These are phyloP conservation scores for Aspergillus ruber DNA, from an alignment of 2,329 filamentous ascomycete genomes.

Conservation along the genomic window DNA sequence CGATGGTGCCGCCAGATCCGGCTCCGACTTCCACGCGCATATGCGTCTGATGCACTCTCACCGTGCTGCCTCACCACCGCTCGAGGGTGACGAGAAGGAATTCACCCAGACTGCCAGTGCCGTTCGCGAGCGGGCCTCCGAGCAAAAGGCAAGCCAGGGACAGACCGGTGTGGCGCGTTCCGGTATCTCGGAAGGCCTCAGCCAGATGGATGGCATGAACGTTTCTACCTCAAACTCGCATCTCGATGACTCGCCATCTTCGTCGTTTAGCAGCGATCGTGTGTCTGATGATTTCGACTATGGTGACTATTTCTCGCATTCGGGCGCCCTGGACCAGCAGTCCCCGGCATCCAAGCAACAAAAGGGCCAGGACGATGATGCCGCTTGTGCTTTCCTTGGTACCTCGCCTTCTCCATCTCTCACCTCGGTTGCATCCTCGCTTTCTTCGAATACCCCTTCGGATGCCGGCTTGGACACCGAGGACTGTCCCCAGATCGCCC, in stretches of 20 bases:
- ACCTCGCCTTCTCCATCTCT: constrained; percentile 39
- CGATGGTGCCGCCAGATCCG: constrained; percentile 44
- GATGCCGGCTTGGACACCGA: constrained; percentile 26
- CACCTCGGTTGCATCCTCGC: constrained; percentile 34
- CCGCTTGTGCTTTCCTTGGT: constrained; percentile 32
- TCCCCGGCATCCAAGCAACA: constrained; percentile 9
- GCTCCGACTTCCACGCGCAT: constrained; percentile 48
- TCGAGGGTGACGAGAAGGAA: constrained; percentile 92
- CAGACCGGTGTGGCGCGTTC: constrained; percentile 24
- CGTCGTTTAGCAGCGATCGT: constrained; percentile 21
- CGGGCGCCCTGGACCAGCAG: constrained; percentile 12
- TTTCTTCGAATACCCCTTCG: constrained; percentile 34
- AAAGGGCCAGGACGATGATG: constrained; percentile 28
- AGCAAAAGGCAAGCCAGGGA: constrained; percentile 27
- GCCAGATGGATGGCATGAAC: constrained; percentile 21
- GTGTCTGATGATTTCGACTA: constrained; percentile 25
- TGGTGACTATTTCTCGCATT: constrained; percentile 31
- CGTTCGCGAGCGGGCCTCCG: constrained; percentile 55
- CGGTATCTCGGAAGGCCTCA: constrained; percentile 41
- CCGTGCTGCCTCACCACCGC: constrained; percentile 74
- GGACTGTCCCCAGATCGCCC: constrained; percentile 23
- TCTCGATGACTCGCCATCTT: constrained; percentile 27
- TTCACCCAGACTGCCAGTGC: constrained; percentile 93
- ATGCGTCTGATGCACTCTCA: constrained; percentile 56
- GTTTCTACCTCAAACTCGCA: constrained; percentile 19